Base-by-base conservation (phyloP, 2,329 filamentous ascomycete species). In the Stachybotrys elegans region DNA sequence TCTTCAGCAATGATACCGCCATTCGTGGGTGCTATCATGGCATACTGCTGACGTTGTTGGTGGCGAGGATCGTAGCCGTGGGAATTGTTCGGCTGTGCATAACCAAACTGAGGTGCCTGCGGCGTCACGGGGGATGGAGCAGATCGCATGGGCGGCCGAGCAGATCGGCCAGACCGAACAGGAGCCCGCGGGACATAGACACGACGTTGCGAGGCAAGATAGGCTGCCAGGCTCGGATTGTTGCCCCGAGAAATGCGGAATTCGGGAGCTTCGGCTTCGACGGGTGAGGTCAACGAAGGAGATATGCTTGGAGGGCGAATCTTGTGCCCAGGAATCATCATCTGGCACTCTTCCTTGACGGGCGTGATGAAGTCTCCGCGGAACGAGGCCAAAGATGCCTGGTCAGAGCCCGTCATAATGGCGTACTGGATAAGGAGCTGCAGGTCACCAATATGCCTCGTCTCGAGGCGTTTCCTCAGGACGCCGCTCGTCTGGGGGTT, bases 401-500 rank as follows among this genome's bases (percentile, higher is more conserved):
- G 51, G 43, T 66, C 54, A 5, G 63, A 60, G 19, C 65, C 67
- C n/a, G 71, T 53, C 5, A 63, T 53, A 22, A 67, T 54, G 23
- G 67, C 64, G 43, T 67, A 68, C 35, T 67, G 63, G 9, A 72
- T 57, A 8, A 72, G 52, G 13, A 63, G 51, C 22, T 63, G 57
- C 5, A 67, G 39, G 43, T 72, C 65, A 19, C 60, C 62, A 14
- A 73, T 57, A 47, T 73, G 70, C 3, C 69, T 61, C 17, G 68
- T 71, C 50, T 74, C 70, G 4, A 74, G 62, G 32, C 65, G 63
- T 47, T 72, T 73, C 13, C 69, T 59, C 25, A 72, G 50, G 5
- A 67, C 60, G 23, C 61, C 62, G 14, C 68, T 71, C 4, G 63
- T 63, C 29, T 69, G 65, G 2, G 69, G 67, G 35, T 65, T 59